Evolutionary conservation across 192 early-diverging fungal species (phyloP), one percentile per base, ranked within the genome.

Genomic region (Chytriomyces hyalinus): DNA sequence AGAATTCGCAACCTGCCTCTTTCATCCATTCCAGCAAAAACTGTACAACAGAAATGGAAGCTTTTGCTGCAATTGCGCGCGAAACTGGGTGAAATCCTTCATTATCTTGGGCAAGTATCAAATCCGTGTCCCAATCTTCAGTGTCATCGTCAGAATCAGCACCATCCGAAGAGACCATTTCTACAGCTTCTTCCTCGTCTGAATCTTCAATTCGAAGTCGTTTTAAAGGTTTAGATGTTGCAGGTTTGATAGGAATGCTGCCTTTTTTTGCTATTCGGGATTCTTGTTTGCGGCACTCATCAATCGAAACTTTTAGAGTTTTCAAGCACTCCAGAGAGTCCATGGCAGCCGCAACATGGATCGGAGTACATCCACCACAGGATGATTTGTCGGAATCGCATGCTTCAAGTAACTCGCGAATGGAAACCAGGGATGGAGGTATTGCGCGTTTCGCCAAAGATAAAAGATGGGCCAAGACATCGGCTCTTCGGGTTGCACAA

Each of bases 11-110:
- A n/a, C 47, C 47, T 1, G 45, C 7, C n/a, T 73, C 45, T 13
- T 63, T 62, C 59, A 73, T 60, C 71, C 71, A 73, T 15, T 61
- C 7, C 11, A 73, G 15, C 26, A 73, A 44, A 45, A 73, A 60
- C 3, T 11, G 45, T 10, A 73, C 62, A 43, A 49, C n/a, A 6
- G 20, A 6, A 36, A 44, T 26, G 7, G 26, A 13, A 7, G 71
- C 71, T 13, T n/a, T n/a, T 11, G 71, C 61, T 24, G 49, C 22
- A 24, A 73, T 73, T 8, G 51, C 17, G 36, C 60, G 71, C 10
- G 45, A 11, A 11, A 73, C 7, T 20, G 71, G 59, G 46, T 53
- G 43, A 24, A n/a, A 62, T 22, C 47, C 60, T 8, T 26, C 28
- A 44, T 60, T 48, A 49, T 73, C 71, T 9, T n/a, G 61, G 10